phyloP scores from a whole-genome alignment of 2,329 filamentous ascomycete genomes.

The Trichoderma atrobrunneum region DNA sequence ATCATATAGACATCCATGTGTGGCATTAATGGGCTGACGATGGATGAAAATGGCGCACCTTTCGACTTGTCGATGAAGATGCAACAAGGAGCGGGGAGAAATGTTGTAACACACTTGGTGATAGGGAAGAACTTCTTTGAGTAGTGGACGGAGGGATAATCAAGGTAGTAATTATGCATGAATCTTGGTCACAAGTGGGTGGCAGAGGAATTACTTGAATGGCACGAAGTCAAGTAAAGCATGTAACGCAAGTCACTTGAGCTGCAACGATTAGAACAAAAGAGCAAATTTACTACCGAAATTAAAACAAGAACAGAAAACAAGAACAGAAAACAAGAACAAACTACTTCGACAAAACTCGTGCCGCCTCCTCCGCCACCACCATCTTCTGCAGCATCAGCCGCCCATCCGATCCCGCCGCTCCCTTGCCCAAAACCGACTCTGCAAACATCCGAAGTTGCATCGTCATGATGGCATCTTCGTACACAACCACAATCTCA shows the following conservation, averaged over 20 bases:
- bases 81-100: background rate
- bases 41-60: background rate
- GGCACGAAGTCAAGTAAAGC: background rate
- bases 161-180: background rate
- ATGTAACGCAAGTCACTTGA: background rate
- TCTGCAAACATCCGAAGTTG: constrained; percentile 11
- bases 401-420: background rate
- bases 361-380: background rate
- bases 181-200: background rate
- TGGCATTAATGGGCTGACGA: background rate
- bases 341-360: background rate
- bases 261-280: background rate
- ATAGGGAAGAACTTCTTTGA: background rate
- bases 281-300: background rate
- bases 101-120: background rate
- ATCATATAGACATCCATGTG: background rate
- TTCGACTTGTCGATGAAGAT: background rate
- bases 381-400: constrained; percentile 7
- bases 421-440: background rate
- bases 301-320: background rate
- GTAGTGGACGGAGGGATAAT: background rate
- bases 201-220: background rate
- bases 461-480: constrained; percentile 1
- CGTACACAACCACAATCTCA: constrained; percentile 7
- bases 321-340: background rate